Percentiles rank a stretch among this genome's conserved stretches.
Conservation (phyloP, 208 protist species). For the Leishmania braziliensis region DNA sequence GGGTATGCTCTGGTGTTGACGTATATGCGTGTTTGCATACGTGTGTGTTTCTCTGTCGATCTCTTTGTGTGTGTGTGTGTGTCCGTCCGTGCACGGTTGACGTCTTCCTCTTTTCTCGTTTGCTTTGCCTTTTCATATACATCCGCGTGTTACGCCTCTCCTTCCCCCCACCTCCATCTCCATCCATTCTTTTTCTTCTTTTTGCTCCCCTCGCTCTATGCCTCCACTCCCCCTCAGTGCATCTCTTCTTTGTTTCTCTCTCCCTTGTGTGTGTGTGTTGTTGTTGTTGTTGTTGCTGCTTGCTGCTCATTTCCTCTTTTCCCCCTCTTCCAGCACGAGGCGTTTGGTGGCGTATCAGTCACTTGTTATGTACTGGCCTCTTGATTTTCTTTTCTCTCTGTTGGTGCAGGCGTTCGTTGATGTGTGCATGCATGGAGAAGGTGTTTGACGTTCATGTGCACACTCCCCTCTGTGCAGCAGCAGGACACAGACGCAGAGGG, state of each 20-base stretch:
- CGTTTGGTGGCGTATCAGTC: neutral
- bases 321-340: neutral
- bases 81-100: neutral
- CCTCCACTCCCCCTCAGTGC: neutral
- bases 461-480: neutral
- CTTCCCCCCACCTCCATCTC: neutral
- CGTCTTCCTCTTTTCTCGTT: conserved; percentile 7
- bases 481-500: neutral
- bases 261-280: neutral
- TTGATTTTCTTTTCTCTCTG: neutral
- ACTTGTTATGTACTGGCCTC: neutral
- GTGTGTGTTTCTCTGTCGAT: neutral
- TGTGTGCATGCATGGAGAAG: neutral
- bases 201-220: neutral
- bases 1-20: neutral
- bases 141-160: neutral
- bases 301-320: neutral
- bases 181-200: neutral
- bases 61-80: conserved; percentile 15
- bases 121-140: conserved; percentile 3
- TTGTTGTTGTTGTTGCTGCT: neutral
- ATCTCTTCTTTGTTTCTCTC: conserved; percentile 1
- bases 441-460: neutral
- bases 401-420: neutral
- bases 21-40: neutral